These are phyloP conservation scores for Diaporthe sp. DNA, from an alignment of 2,329 filamentous ascomycete genomes.

Conservation along the genomic window DNA sequence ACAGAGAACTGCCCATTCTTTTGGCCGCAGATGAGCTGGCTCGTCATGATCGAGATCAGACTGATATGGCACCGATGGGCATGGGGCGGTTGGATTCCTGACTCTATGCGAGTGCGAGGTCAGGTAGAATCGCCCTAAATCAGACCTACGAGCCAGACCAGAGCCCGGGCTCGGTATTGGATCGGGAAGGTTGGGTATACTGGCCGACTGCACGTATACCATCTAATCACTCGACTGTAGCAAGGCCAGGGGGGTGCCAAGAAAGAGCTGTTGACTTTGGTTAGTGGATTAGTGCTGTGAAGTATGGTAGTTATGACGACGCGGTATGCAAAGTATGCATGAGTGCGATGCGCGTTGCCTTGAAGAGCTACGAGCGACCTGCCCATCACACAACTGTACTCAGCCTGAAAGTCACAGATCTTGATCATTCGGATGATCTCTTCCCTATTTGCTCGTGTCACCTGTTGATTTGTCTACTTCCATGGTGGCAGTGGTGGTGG, in stretches of 20 bases:
- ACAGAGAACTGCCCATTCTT: slow-evolving; percentile 18
- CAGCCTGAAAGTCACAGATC: not conserved
- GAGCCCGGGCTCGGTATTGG: not conserved
- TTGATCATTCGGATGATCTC: slow-evolving; percentile 1
- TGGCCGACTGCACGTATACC: not conserved
- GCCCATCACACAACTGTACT: not conserved
- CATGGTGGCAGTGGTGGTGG: not conserved
- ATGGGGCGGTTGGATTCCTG: not conserved
- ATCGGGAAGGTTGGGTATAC: not conserved
- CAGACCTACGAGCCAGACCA: not conserved
- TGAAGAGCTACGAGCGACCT: not conserved
- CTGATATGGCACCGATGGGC: not conserved
- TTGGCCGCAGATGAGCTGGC: slow-evolving; percentile 17
- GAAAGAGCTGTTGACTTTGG: not conserved
- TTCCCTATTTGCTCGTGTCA: slow-evolving; percentile 9
- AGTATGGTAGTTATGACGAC: not conserved
- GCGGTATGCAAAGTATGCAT: slow-evolving; percentile 1
- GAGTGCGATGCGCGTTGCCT: slow-evolving; percentile 1
- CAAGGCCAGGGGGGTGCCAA: not conserved
- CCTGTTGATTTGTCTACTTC: not conserved
- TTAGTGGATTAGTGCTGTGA: not conserved
- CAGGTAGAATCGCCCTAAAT: not conserved
- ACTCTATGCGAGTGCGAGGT: not conserved
- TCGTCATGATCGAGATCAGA: slow-evolving; percentile 22
- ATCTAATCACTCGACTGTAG: slow-evolving; percentile 1